Base-by-base conservation (phyloP, 129 eudicot species). In the Saussurea involucrata region DNA sequence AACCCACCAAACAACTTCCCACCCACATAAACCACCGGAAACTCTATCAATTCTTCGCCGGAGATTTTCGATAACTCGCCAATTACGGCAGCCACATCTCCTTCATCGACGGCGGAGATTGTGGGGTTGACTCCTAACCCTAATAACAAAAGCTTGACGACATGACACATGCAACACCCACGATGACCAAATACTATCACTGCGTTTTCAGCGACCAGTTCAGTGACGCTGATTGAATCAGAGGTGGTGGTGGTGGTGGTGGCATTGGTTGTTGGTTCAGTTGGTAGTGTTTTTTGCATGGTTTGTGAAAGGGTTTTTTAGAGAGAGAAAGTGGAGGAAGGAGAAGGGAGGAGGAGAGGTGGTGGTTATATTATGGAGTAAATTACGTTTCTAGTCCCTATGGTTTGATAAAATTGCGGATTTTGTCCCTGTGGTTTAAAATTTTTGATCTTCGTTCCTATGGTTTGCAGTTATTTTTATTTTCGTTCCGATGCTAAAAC, bases 1-100 rank as follows among this genome's bases (percentile, higher is more conserved):
- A 92, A 72, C 24, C 97, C 97, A 76, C 97, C 97, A 75, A 92
- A 87, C 76, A 87, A 55, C 82, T 89, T 84, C 66, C 97, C 97
- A 31, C 97, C 97, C 8, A 92, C 87, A 68, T 85, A 89, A 53
- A 92, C 94, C 76, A 83, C 85, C 83, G 97, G 97, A 57, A 92
- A 89, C 78, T 83, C 87, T 29, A 68, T 58, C 63, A 24, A 27
- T 33, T 6, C 72, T 1, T 55, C 77, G 4, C 61, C 83, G 67
- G 60, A 33, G 12, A 86, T 72, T 42, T n/a, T 58, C 57, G 69
- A 58, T 33, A 88, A 31, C 33, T 80, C 77, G 6, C 6, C 55
- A 6, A 25, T 65, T 22, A 86, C 84, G 31, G 57, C 73, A 6
- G 69, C 80, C 22, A 83, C 85, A 11, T 85, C 77, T 1, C 66